Base-by-base conservation (phyloP, 768 basidiomycete genomes). In the Albatrellus ellisii region DNA sequence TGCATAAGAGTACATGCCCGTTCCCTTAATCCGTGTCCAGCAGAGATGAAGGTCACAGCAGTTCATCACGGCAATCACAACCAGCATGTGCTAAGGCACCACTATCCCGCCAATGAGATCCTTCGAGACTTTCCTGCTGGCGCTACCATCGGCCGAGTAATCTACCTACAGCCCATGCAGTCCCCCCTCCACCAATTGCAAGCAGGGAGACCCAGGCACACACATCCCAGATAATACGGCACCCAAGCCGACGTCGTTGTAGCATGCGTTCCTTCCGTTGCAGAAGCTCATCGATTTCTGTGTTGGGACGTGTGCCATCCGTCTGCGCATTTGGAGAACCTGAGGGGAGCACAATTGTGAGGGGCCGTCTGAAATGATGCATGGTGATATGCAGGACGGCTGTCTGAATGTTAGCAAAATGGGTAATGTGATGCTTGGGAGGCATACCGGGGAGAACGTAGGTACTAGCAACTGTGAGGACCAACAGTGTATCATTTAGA, bases 201-300 rank as follows among this genome's bases (percentile, higher is more conserved):
- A 81, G 52, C 14, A 86, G 65, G 9, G 83, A 60, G n/a, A 77
- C 47, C 77, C 86, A 90, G 18, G 84, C 77, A 12, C 79, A 76
- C n/a, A 85, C 54, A 58, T 92, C 87, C 84, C 88, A 91, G 12
- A 79, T 58, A 28, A 94, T 61, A 24, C 91, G 69, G 50, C 74
- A 74, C 28, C 75, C 73, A 33, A 79, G 68, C 51, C 89, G 73
- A 35, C 71, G 68, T 42, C 73, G 73, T 60, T 95, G 91, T 45
- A 97, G 62, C 31, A 77, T 77, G 35, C 75, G 67, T 59, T 97
- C 91, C 63, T 97, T 97, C 46, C 84, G 70, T 52, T 84, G 76
- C 25, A 97, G 62, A 17, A 97, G 73, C 43, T 83, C 78, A 54
- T 86, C 82, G 15, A 65, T 59, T 65, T 54, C 21, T 56, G 52